phyloP scores from a whole-genome alignment of 108 stramenopile genomes.

The Cylindrotheca closterium region DNA sequence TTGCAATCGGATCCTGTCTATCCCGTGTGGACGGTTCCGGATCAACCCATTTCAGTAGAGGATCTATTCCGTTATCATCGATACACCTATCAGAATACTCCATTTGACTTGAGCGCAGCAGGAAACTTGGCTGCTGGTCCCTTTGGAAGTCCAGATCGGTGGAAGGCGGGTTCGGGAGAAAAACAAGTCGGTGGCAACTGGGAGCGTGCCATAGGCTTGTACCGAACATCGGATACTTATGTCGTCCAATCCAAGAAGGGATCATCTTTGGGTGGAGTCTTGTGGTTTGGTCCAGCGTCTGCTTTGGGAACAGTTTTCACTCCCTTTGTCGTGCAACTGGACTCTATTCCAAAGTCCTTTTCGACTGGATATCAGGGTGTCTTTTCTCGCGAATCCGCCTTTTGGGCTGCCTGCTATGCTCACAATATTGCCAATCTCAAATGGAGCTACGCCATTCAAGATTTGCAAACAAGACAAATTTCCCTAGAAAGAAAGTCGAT shows the following conservation, averaged over 20 bases:
- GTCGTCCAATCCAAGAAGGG: slow-evolving; percentile 33
- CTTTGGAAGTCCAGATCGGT: slow-evolving; percentile 48
- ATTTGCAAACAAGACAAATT: slow-evolving; percentile 24
- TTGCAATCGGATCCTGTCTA: slow-evolving; percentile 60
- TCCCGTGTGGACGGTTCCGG: slow-evolving; percentile 60
- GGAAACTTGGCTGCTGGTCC: slow-evolving; percentile 50
- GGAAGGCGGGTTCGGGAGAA: slow-evolving; percentile 42
- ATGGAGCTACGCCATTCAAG: slow-evolving; percentile 44
- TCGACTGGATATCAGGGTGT: slow-evolving; percentile 35
- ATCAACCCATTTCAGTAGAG: slow-evolving; percentile 17
- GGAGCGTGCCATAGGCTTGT: slow-evolving; percentile 63
- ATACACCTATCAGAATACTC: slow-evolving; percentile 74
- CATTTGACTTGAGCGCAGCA: slow-evolving; percentile 46
- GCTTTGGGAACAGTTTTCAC: slow-evolving; percentile 41
- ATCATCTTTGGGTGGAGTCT: slow-evolving; percentile 20
- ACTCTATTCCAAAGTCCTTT: slow-evolving; percentile 42
- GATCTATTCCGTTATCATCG: slow-evolving; percentile 62
- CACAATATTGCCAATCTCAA: slow-evolving; percentile 52
- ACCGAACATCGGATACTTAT: slow-evolving; percentile 56
- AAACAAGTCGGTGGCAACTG: slow-evolving; percentile 33
- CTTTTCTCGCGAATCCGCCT: slow-evolving; percentile 31
- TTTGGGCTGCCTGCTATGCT: slow-evolving; percentile 46
- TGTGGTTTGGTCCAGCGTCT: slow-evolving; percentile 52
- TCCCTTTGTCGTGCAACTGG: slow-evolving; percentile 36
- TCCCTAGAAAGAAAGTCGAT: slow-evolving; percentile 33